Evolutionary conservation across 768 basidiomycete genomes (phyloP).

Genomic region (Zangia roseola): DNA sequence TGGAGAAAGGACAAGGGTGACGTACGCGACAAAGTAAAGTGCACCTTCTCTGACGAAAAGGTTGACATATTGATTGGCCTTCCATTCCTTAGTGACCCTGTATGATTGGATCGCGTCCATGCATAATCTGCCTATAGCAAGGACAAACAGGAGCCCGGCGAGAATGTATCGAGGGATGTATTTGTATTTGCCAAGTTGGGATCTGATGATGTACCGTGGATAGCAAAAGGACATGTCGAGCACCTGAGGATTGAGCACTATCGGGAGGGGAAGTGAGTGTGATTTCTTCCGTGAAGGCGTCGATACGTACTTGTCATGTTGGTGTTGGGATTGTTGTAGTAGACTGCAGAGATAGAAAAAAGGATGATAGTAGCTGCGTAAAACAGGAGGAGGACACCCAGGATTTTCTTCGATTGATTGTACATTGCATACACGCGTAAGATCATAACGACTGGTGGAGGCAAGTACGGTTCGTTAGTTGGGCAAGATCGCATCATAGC

Average conservation of each 20-base stretch:
- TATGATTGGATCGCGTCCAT: slow-evolving; percentile 12
- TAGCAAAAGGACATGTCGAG: slow-evolving; percentile 17
- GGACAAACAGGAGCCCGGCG: slow-evolving; percentile 8
- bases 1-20: neutral
- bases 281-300: neutral
- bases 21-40: slow-evolving; percentile 20
- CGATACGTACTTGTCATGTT: slow-evolving; percentile 8
- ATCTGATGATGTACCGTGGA: neutral
- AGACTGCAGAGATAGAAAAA: neutral
- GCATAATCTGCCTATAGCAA: slow-evolving; percentile 3
- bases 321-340: slow-evolving; percentile 6
- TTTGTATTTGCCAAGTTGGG: slow-evolving; percentile 9
- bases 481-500: neutral
- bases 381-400: slow-evolving; percentile 13
- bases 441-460: slow-evolving; percentile 21
- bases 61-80: slow-evolving; percentile 12
- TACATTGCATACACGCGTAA: slow-evolving; percentile 27
- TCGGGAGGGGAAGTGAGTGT: neutral
- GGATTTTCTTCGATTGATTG: slow-evolving; percentile 8
- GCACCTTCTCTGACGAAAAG: slow-evolving; percentile 14
- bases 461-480: neutral
- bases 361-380: slow-evolving; percentile 8
- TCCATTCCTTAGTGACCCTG: slow-evolving; percentile 6
- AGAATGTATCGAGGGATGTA: slow-evolving; percentile 12
- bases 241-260: slow-evolving; percentile 11